These are phyloP conservation scores for Termitomyces sp. DNA, from an alignment of 768 basidiomycete genomes.

Conservation along the genomic window DNA sequence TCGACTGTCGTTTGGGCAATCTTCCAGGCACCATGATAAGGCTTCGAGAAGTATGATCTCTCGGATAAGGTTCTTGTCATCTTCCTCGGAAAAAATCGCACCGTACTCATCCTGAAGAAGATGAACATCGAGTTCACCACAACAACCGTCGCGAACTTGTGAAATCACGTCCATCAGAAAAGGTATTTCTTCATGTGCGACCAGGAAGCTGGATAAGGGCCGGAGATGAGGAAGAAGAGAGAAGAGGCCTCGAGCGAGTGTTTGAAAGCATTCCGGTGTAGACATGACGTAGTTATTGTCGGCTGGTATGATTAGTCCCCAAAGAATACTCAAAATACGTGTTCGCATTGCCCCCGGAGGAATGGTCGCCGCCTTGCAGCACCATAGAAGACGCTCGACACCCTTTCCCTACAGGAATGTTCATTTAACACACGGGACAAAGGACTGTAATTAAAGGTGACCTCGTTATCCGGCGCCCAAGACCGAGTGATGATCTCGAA, in stretches of 20 bases:
- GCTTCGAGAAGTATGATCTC: conserved; percentile 38
- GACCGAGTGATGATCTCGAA: conserved; percentile 54
- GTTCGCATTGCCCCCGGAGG: conserved; percentile 35
- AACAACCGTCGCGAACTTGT: conserved; percentile 38
- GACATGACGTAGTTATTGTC: conserved; percentile 36
- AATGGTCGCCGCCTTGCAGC: conserved; percentile 52
- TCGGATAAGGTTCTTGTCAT: conserved; percentile 26
- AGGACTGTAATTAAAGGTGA: conserved; percentile 19
- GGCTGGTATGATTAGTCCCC: conserved; percentile 36
- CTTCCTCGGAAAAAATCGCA: conserved; percentile 28
- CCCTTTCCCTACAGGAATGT: conserved; percentile 27
- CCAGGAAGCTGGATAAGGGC: conserved; percentile 10
- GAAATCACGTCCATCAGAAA: conserved; percentile 37
- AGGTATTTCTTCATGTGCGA: conserved; percentile 23
- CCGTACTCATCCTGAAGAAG: conserved; percentile 49
- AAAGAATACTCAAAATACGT: conserved; percentile 45
- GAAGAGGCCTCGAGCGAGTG: conserved; percentile 46
- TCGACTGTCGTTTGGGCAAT: conserved; percentile 35
- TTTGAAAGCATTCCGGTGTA: conserved; percentile 41
- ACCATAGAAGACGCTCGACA: conserved; percentile 65
- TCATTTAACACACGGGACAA: background rate
- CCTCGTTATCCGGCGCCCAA: conserved; percentile 56
- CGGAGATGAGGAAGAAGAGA: conserved; percentile 39
- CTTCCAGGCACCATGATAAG: conserved; percentile 46
- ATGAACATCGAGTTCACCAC: conserved; percentile 41